Evolutionary conservation across 805 yeast genomes (phyloP).

Genomic region (Hanseniaspora hatyaiensis): DNA sequence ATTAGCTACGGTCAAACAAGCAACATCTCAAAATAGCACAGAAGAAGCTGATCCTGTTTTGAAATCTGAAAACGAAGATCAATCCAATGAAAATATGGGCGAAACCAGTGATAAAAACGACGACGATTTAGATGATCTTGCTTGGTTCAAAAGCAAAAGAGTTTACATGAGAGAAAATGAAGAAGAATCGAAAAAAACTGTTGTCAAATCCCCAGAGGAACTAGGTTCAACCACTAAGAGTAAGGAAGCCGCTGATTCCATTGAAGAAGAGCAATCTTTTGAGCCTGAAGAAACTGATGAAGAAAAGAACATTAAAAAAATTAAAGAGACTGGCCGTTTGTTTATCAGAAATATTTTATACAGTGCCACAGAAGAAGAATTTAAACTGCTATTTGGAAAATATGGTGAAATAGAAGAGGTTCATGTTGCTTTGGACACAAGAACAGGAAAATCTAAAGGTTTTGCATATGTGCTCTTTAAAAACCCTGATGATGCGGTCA

Average conservation of each 20-base stretch:
- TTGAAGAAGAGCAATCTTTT: slow-evolving; percentile 19
- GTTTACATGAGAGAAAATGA: slow-evolving; percentile 51
- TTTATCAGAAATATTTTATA: slow-evolving; percentile 80
- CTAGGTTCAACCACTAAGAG: neutral
- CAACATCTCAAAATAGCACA: slow-evolving; percentile 21
- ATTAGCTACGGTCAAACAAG: slow-evolving; percentile 32
- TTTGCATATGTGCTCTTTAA: slow-evolving; percentile 72
- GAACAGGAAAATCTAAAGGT: slow-evolving; percentile 85
- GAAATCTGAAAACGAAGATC: slow-evolving; percentile 38
- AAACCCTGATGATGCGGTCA: slow-evolving; percentile 59
- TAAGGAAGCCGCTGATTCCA: slow-evolving; percentile 16
- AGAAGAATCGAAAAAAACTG: slow-evolving; percentile 19
- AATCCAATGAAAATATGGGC: slow-evolving; percentile 20
- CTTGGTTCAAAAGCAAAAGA: slow-evolving; percentile 74
- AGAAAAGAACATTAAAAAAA: slow-evolving; percentile 40
- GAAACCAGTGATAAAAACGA: neutral
- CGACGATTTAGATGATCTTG: slow-evolving; percentile 36
- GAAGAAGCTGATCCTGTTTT: slow-evolving; percentile 24
- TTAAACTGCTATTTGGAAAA: slow-evolving; percentile 46
- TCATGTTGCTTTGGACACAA: slow-evolving; percentile 81
- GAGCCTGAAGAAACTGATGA: slow-evolving; percentile 32
- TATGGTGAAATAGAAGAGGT: slow-evolving; percentile 78
- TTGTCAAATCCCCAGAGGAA: slow-evolving; percentile 14
- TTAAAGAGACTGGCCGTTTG: slow-evolving; percentile 62
- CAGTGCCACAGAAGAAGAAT: slow-evolving; percentile 68